Conservation (phyloP, 1,139 yeast genomes). For the Saccharomycopsis hybrid region DNA sequence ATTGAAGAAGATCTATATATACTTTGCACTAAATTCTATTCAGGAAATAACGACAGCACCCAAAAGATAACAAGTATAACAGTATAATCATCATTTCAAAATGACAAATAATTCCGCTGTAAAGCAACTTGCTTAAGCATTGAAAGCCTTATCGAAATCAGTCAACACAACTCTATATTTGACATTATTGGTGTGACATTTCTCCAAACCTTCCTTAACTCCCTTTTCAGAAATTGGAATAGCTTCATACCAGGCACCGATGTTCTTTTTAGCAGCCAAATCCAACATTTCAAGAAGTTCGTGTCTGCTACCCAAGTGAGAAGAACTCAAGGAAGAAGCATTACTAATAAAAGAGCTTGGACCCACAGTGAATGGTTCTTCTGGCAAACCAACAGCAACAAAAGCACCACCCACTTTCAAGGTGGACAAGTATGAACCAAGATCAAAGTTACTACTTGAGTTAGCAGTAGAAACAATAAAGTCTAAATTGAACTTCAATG, state of each 20-base stretch:
- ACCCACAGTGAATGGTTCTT: slow-evolving; percentile 29
- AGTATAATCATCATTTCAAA: no score
- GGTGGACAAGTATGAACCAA: slow-evolving; percentile 26
- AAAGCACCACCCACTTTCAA: slow-evolving; percentile 29
- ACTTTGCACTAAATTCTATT: no score
- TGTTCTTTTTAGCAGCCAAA: slow-evolving; percentile 35
- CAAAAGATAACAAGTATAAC: no score
- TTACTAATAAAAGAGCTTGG: slow-evolving; percentile 32
- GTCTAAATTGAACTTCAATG: slow-evolving; percentile 27
- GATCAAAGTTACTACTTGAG: slow-evolving; percentile 28
- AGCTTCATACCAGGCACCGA: slow-evolving; percentile 40
- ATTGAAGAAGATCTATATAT: no score
- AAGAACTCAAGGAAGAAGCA: slow-evolving; percentile 34
- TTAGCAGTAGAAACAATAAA: slow-evolving; percentile 29
- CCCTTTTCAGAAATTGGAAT: slow-evolving; percentile 35
- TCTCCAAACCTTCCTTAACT: slow-evolving; percentile 29
- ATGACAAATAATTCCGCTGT: no score
- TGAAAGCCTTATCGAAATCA: slow-evolving; percentile 33
- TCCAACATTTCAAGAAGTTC: slow-evolving; percentile 39
- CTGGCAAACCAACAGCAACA: slow-evolving; percentile 30
- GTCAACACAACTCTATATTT: slow-evolving; percentile 39
- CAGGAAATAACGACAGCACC: no score
- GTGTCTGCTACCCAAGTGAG: slow-evolving; percentile 37
- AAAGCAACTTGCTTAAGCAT: not conserved
- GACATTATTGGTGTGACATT: slow-evolving; percentile 30